These are phyloP conservation scores for Coffea eugenioides DNA, from an alignment of 257 asterid genomes.

Conservation along the genomic window DNA sequence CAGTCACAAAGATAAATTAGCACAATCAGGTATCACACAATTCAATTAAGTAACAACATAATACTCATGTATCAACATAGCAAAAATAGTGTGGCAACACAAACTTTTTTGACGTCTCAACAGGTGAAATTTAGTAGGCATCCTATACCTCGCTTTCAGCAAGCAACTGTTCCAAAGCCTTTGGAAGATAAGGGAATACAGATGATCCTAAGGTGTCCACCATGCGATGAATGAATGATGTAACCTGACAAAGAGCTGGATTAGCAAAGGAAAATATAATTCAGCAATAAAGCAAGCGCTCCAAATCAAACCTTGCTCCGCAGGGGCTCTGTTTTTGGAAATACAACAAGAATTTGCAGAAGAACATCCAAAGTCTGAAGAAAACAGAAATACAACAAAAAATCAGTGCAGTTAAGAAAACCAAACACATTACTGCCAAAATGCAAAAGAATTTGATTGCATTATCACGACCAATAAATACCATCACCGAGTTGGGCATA, in stretches of 20 bases:
- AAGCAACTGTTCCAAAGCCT: conserved; percentile 83
- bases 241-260: conserved; percentile 51
- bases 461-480: background rate
- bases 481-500: background rate
- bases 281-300: conserved; percentile 6
- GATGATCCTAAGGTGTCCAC: conserved; percentile 84
- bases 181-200: conserved; percentile 89
- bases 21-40: background rate
- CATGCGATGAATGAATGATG: conserved; percentile 95
- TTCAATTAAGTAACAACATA: background rate
- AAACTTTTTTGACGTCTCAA: background rate
- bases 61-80: background rate
- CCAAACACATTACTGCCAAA: background rate
- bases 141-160: conserved; percentile 78
- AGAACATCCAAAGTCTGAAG: conserved; percentile 55
- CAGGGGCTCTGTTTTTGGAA: conserved; percentile 71
- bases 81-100: background rate
- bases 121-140: background rate
- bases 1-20: background rate
- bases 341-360: conserved; percentile 78
- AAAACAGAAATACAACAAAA: conserved; percentile 10
- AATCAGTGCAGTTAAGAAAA: background rate
- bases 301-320: conserved; percentile 68
- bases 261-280: conserved; percentile 15
- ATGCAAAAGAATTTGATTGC: background rate